Conservation (phyloP, 202 grass and related monocot genomes). For the Panicum hallii region DNA sequence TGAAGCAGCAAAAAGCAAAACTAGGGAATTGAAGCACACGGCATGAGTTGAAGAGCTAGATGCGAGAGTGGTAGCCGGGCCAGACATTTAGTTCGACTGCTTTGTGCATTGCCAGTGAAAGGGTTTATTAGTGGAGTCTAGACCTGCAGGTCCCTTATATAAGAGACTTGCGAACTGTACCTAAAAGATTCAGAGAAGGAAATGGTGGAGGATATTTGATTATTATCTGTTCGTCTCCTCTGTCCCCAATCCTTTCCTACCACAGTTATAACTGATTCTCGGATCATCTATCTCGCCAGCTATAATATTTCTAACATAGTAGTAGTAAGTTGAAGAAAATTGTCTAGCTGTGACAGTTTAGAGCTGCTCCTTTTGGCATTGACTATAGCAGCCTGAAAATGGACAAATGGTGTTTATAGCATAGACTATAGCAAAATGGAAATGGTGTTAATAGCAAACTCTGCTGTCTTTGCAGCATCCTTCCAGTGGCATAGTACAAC, state of each 20-base stretch:
- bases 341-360: neutral
- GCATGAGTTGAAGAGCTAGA: neutral
- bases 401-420: too few relatives aligned
- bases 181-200: neutral
- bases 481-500: neutral
- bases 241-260: neutral
- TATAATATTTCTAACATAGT: constrained; percentile 2
- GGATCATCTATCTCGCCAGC: neutral
- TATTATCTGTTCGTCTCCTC: neutral
- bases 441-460: neutral
- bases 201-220: neutral
- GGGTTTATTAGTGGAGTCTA: neutral
- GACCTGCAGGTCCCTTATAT: too few relatives aligned
- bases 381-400: too few relatives aligned
- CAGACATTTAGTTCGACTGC: neutral
- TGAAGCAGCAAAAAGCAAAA: neutral
- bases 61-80: neutral
- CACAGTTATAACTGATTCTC: neutral
- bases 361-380: too few relatives aligned
- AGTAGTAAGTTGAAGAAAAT: constrained; percentile 22
- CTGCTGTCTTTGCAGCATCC: neutral
- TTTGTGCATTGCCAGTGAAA: neutral
- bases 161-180: neutral
- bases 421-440: too few relatives aligned
- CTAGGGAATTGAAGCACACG: neutral